These are phyloP conservation scores for Lumnitzera racemosa DNA, from an alignment of 345 rosid species.

Conservation along the genomic window DNA sequence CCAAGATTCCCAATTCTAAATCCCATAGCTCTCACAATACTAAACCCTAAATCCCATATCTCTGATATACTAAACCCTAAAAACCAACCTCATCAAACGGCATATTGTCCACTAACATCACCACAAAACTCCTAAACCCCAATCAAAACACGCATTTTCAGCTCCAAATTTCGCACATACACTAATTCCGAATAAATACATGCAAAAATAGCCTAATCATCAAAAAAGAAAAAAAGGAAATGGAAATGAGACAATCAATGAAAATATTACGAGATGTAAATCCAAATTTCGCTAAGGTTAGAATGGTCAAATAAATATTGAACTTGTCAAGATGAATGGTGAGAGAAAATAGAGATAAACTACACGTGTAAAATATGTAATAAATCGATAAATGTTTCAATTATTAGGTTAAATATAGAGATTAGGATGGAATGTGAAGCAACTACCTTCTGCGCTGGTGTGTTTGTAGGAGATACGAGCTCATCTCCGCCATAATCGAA, in stretches of 20 bases:
- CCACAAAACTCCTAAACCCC: too few relatives aligned
- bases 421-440: conserved; percentile 9
- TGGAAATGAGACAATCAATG: too few relatives aligned
- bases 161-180: too few relatives aligned
- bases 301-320: too few relatives aligned
- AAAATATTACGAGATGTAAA: too few relatives aligned
- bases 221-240: too few relatives aligned
- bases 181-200: too few relatives aligned
- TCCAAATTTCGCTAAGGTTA: too few relatives aligned
- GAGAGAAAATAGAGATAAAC: not conserved
- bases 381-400: conserved; percentile 28
- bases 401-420: conserved; percentile 10
- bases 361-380: not conserved
- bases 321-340: too few relatives aligned
- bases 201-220: too few relatives aligned
- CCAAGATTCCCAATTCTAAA: conserved; percentile 33
- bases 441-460: conserved; percentile 30
- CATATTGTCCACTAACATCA: too few relatives aligned
- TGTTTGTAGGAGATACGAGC: conserved; percentile 41
- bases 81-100: not conserved
- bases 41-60: conserved; percentile 10
- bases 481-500: conserved; percentile 30
- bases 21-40: conserved; percentile 61
- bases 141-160: too few relatives aligned
- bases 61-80: conserved; percentile 1